Evolutionary conservation across 1,139 yeast species (phyloP), one percentile per base, ranked within the genome.

Genomic region (Yamadazyma oceani): DNA sequence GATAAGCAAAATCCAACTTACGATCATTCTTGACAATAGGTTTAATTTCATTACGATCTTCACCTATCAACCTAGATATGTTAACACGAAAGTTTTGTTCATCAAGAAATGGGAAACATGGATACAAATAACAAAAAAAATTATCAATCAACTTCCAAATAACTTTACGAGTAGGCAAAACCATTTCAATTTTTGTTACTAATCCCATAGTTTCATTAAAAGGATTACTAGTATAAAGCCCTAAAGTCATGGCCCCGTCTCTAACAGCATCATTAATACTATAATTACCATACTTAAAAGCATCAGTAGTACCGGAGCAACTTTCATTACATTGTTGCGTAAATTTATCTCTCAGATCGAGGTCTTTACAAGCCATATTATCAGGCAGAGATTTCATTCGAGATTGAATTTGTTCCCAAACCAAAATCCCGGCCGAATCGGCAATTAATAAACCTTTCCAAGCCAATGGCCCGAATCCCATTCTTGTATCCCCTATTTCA

Each of bases 81-180:
- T 52, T 42, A 11, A 32, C 39, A 34, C 49, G 48, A 29, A 62
- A 57, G 2, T 48, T 50, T 14, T 38, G 50, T 47, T 78, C 78
- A 42, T 75, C 78, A 9, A 76, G 34, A 39, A 66, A 64, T 3
- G 82, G 82, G 41, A 63, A 51, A 32, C 68, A 63, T 0, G 76
- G 73, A 42, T 71, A 72, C 8, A 75, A 60, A 17, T 59, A 54
- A 2, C 49, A 50, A 50, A 75, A 75, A 47, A 64, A 78, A 24
- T 74, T 55, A 28, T 69, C 66, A 12, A 75, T 51, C 3, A 72
- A 59, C 21, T 63, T 45, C 80, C 81, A 75, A 2, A 75, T 49
- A 1, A 66, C 66, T 38, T 62, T 66, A 26, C 57, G 64, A 5
- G 49, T 53, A 0, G 83, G 83, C 26, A 78, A 50, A 4, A 64